Evolutionary conservation across 2,329 filamentous ascomycete genomes (phyloP).

Genomic region (Hypocreales sp.): DNA sequence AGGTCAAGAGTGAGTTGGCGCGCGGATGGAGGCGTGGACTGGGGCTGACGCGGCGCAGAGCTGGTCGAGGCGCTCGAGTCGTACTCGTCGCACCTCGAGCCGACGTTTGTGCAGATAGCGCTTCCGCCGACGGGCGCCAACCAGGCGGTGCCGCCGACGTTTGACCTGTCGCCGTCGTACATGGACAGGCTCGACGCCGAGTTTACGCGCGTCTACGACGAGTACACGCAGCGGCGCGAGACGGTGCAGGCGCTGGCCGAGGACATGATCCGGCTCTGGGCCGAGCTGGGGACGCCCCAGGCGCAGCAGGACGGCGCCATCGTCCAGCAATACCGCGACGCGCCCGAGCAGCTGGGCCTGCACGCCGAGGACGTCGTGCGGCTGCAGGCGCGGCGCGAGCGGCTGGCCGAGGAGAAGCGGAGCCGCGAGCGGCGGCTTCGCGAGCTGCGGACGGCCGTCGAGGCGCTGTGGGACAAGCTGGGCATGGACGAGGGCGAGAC

Average conservation of each 20-base stretch:
- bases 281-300: constrained; percentile 85
- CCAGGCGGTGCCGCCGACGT: constrained; percentile 61
- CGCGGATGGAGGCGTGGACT: too few species aligned
- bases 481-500: constrained; percentile 70
- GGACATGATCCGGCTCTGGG: constrained; percentile 88
- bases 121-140: constrained; percentile 71
- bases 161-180: constrained; percentile 86
- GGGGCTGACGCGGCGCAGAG: too few species aligned
- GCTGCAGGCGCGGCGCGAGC: constrained; percentile 61
- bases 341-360: constrained; percentile 85
- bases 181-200: constrained; percentile 76
- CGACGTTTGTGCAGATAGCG: constrained; percentile 70
- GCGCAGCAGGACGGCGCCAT: constrained; percentile 80
- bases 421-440: constrained; percentile 61
- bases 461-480: constrained; percentile 77
- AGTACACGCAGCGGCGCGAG: constrained; percentile 73
- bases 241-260: constrained; percentile 62
- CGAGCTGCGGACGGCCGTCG: constrained; percentile 64
- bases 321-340: constrained; percentile 76
- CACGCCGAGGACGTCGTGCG: constrained; percentile 72
- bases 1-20: constrained; percentile 69
- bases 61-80: constrained; percentile 87
- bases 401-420: constrained; percentile 77
- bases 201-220: constrained; percentile 90
- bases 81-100: constrained; percentile 89